Evolutionary conservation across 139 green algal species (phyloP).

Genomic region (Gonium pectorale): DNA sequence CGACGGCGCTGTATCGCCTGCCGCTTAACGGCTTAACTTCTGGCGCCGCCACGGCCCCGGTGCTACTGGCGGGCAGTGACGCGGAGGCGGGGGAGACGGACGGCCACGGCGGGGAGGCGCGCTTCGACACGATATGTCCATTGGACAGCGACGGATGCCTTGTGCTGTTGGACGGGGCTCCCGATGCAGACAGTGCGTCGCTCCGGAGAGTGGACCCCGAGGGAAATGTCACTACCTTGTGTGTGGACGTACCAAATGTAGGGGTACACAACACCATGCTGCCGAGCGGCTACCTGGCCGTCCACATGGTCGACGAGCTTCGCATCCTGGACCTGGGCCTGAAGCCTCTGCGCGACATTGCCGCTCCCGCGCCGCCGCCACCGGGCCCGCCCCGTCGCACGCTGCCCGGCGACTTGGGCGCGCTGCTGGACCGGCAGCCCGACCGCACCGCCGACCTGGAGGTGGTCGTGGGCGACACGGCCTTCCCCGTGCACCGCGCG

Average conservation of each 20-base stretch:
- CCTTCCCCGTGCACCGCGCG: neutral
- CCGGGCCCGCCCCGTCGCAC: neutral
- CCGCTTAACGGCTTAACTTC: neutral
- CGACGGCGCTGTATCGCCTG: neutral
- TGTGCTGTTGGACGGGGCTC: neutral
- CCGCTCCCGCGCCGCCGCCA: neutral
- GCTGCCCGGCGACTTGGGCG: neutral
- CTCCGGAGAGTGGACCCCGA: neutral
- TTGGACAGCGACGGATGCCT: neutral
- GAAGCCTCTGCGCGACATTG: neutral
- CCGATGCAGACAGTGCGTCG: neutral
- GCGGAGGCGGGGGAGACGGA: neutral
- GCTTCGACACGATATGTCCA: neutral
- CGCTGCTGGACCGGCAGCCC: conserved; percentile 8
- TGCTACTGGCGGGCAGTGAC: neutral
- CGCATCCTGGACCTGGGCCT: conserved; percentile 1
- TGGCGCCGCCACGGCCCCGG: neutral
- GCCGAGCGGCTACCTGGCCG: conserved; percentile 11
- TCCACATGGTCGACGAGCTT: too few relatives aligned
- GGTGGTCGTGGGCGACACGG: neutral
- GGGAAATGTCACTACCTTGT: neutral
- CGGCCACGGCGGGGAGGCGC: neutral
- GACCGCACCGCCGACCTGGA: neutral
- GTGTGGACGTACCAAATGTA: neutral
- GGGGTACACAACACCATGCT: neutral